Conservation (phyloP, 305 asterid genomes). For the Solanum hybrid region DNA sequence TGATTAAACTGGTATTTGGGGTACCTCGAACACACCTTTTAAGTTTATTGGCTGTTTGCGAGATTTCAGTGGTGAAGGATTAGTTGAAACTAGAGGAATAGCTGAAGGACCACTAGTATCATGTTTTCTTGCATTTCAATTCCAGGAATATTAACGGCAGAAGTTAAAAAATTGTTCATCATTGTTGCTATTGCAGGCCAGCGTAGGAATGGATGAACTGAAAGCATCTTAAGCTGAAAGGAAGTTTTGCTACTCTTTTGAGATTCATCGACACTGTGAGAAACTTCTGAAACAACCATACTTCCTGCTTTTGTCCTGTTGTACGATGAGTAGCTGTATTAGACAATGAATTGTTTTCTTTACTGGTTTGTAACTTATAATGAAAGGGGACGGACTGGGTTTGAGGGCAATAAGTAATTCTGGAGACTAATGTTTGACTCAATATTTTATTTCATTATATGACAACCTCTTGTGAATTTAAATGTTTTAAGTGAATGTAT, state of each 20-base stretch:
- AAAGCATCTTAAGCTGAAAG: conserved; percentile 58
- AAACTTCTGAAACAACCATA: conserved; percentile 4
- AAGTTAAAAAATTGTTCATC: not conserved
- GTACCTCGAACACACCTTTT: not conserved
- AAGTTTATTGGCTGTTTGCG: not conserved
- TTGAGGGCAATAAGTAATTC: not conserved
- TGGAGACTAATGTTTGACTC: not conserved
- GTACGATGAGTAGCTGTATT: not conserved
- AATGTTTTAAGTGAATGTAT: not conserved
- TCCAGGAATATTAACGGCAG: not conserved
- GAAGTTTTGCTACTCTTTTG: not conserved
- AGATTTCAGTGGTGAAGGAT: not conserved
- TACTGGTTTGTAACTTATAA: not conserved
- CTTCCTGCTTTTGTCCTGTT: conserved; percentile 3
- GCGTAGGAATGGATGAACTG: conserved; percentile 76
- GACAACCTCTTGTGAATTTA: not conserved
- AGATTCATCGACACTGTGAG: not conserved
- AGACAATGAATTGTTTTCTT: not conserved
- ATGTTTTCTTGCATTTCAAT: not conserved
- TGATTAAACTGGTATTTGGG: not conserved
- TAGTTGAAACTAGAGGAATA: not conserved
- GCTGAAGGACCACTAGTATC: not conserved
- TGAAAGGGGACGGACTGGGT: not conserved
- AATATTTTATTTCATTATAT: not conserved
- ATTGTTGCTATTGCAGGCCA: conserved; percentile 48